These are phyloP conservation scores for Spergularia bocconei DNA, from an alignment of 148 eudicot species.

Conservation along the genomic window DNA sequence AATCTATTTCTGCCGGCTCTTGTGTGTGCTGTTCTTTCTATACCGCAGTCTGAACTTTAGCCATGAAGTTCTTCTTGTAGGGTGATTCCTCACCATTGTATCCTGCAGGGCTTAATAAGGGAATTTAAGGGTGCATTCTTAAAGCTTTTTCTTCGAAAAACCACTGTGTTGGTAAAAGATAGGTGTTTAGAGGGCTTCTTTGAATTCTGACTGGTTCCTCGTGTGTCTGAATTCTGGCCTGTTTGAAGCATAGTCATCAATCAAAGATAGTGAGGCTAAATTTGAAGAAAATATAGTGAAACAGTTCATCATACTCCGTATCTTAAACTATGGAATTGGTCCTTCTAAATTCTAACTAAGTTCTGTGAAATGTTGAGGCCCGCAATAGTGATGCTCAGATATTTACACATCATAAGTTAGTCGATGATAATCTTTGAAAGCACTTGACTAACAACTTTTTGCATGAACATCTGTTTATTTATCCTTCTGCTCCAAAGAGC, in stretches of 20 bases:
- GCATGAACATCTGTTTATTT: background rate
- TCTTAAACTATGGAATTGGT: background rate
- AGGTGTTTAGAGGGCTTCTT: constrained; percentile 19
- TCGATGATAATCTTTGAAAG: background rate
- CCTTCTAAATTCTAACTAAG: background rate
- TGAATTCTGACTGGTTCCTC: constrained; percentile 31
- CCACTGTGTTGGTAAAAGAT: constrained; percentile 17
- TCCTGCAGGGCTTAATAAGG: constrained; percentile 33
- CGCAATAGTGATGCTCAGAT: background rate
- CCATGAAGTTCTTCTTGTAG: constrained; percentile 17
- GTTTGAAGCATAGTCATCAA: constrained; percentile 26
- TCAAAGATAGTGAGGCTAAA: background rate
- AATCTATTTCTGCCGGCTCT: constrained; percentile 36
- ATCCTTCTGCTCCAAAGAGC: background rate
- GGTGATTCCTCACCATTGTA: constrained; percentile 19
- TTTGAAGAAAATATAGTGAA: background rate
- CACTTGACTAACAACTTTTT: background rate
- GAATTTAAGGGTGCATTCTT: constrained; percentile 28
- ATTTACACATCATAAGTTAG: background rate
- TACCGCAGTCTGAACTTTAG: constrained; percentile 25
- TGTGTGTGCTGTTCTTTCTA: constrained; percentile 20
- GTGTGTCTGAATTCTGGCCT: constrained; percentile 76
- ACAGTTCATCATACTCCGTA: background rate
- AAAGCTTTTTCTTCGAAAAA: constrained; percentile 28
- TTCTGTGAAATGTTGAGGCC: background rate